Evolutionary conservation across 345 rosid species (phyloP).

Genomic region (Hibiscus mutabilis): DNA sequence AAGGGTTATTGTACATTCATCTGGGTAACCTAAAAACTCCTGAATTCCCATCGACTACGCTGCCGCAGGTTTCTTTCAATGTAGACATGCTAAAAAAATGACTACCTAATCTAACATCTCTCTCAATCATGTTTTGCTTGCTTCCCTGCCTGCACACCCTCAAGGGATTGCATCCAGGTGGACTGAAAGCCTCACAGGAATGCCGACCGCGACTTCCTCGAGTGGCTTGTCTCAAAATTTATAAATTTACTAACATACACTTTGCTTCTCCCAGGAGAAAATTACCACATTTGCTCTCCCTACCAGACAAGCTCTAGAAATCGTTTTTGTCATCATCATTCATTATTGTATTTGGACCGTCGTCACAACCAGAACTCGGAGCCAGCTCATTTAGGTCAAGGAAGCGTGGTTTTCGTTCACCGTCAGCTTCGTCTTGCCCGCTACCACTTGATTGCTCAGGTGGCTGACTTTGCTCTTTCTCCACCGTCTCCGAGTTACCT

Average conservation of each 20-base stretch:
- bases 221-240: constrained; percentile 44
- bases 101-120: constrained; percentile 61
- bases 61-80: constrained; percentile 33
- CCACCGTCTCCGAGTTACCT: constrained; percentile 27
- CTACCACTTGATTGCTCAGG: constrained; percentile 41
- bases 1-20: constrained; percentile 49
- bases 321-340: constrained; percentile 56
- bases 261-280: constrained; percentile 27
- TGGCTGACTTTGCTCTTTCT: constrained; percentile 38
- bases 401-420: constrained; percentile 53
- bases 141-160: constrained; percentile 31
- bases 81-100: constrained; percentile 53
- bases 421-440: constrained; percentile 50
- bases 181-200: constrained; percentile 34
- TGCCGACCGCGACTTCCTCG: constrained; percentile 23
- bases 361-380: constrained; percentile 88
- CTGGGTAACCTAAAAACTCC: constrained; percentile 35
- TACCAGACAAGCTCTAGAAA: constrained; percentile 40
- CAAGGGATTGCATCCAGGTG: constrained; percentile 29
- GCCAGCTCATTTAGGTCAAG: constrained; percentile 96
- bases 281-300: constrained; percentile 23
- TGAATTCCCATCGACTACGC: constrained; percentile 29
- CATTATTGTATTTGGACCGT: constrained; percentile 61
- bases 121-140: constrained; percentile 26
- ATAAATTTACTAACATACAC: constrained; percentile 31